Evolutionary conservation across 73 alveolate genomes (phyloP), one percentile per base, ranked within the genome.

Genomic region (Stentor roeselii): DNA sequence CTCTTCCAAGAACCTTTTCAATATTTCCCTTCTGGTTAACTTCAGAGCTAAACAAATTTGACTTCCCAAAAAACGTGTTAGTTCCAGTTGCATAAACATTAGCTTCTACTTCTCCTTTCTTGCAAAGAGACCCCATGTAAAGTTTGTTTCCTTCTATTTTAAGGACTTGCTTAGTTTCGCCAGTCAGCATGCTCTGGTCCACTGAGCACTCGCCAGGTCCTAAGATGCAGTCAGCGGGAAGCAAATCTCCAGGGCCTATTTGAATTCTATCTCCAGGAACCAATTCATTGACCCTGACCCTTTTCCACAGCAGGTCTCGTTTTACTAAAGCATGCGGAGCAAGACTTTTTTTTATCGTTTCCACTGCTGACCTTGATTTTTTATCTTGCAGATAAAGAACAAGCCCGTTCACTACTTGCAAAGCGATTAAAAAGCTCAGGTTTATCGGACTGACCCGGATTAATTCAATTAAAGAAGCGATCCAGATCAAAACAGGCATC

Each of bases 171-270:
- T 31, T 36, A 36, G 37, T 40, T 27, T 78, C 86, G 14, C 86
- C 86, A 21, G 86, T 34, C 4, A 78, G 34, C 0, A 27, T 3
- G 86, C 39, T 3, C 82, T 34, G 35, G n/a, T 78, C 82, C 11
- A 78, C 82, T 42, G 31, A 39, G 36, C 36, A 42, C 30, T 32
- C 21, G 36, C 37, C 90, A 59, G 58, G 82, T 30, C 84, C 76
- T 39, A 85, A 42, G 31, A 41, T 59, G 36, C 60, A 39, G 75
- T 86, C 92, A 2, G 92, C 92, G 0, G 92, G 92, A 14, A 82
- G 31, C 58, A 83, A 75, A 50, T 60, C 91, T 36, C 92, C 92
- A 60, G 31, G 35, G 36, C 14, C 30, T 41, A 86, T 60, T 42
- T 74, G 21, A 11, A 86, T 75, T 3, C 78, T 15, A 59, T 86